Conservation (phyloP, 176 grass and related monocot genomes). For the Dactylis glomerata region DNA sequence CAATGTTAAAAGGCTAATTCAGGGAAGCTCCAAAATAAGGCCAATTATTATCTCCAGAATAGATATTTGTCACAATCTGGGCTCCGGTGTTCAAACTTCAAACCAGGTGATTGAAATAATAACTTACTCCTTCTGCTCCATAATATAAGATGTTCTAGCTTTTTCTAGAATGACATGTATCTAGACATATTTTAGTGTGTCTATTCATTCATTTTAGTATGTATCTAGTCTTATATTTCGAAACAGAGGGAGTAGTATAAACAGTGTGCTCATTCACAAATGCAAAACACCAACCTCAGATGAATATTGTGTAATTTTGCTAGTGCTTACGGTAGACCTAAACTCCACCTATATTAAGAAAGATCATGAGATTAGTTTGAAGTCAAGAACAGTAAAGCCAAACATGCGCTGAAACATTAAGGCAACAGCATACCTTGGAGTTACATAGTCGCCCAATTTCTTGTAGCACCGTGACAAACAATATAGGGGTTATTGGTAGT, state of each 20-base stretch:
- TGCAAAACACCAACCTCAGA: conserved; percentile 63
- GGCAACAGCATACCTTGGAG: conserved; percentile 49
- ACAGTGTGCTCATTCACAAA: neutral
- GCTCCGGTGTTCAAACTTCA: neutral
- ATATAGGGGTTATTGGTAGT: conserved; percentile 38
- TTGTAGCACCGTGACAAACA: conserved; percentile 69
- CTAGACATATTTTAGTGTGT: no score
- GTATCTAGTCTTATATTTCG: no score
- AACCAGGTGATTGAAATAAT: neutral
- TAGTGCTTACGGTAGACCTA: conserved; percentile 52
- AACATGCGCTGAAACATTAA: conserved; percentile 21
- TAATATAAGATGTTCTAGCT: no score
- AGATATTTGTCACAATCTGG: neutral
- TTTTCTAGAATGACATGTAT: no score
- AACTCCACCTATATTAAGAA: conserved; percentile 74
- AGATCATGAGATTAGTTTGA: neutral
- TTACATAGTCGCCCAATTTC: conserved; percentile 76
- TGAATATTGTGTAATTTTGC: conserved; percentile 66
- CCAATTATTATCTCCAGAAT: conserved; percentile 12
- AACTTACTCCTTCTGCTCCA: no score
- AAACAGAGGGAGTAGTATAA: no score
- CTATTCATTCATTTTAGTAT: no score
- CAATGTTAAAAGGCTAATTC: conserved; percentile 11
- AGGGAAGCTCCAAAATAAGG: neutral
- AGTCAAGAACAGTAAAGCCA: neutral